Evolutionary conservation across 805 yeast genomes (phyloP), one percentile per base, ranked within the genome.

Genomic region (Kluyveromyces wickerhamii): DNA sequence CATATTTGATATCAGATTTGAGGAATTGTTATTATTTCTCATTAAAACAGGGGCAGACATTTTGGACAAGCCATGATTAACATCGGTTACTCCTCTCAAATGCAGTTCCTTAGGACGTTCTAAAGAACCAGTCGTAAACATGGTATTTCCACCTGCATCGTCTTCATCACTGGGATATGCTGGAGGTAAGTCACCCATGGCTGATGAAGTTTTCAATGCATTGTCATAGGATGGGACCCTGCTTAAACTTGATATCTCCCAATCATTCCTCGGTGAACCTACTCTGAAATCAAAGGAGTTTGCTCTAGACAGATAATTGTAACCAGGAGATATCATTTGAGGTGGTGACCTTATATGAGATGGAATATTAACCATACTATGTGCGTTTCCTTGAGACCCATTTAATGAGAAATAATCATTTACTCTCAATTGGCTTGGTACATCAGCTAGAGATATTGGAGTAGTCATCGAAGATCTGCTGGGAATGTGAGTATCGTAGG

Each of bases 141-240:
- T 13, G 14, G 30, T 35, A 18, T n/a, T 14, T 14, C 24, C 27
- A n/a, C 11, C 18, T 8, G 24, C 33, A 9, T 25, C 34, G n/a
- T 11, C 28, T 8, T 32, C 35, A 13, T 34, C 34, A 27, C 31
- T 29, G 4, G 54, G 56, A 54, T 86, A 87, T 2, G 72, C 70
- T 1, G 96, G 96, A 2, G 95, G 78, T 17, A 79, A 59, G 34
- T 71, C 74, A 14, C 64, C 70, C 3, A 63, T 69, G 8, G 67
- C 58, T 5, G 59, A 62, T 29, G 69, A 77, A 2, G 72, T 57
- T 47, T 71, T 72, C 55, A 87, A 59, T 0, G 97, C 96, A 21
- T 82, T 78, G 6, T 69, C 71, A 57, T 89, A 89, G 0, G 95
- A 77, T 0, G 97, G 97, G 5, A 89, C 95, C 32, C 74, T 63